phyloP scores from a whole-genome alignment of 2,329 filamentous ascomycete species.

The Aspergillus eucalypticola region DNA sequence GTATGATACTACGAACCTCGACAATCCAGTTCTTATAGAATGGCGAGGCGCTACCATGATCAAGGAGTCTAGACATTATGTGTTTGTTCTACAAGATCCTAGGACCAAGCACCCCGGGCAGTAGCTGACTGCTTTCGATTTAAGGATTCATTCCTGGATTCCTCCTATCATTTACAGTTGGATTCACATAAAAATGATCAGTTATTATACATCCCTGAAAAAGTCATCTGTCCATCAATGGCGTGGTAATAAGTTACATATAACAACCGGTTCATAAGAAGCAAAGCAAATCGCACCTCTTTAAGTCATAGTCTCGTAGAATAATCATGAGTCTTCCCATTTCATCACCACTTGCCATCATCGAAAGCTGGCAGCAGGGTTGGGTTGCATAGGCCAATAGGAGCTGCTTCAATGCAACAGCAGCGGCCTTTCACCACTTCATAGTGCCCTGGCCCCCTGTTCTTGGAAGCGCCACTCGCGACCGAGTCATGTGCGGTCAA shows the following conservation, averaged over 20 bases:
- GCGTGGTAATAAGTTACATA: background rate
- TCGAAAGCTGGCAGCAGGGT: background rate
- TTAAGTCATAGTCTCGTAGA: conserved; percentile 1
- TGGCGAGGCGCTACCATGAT: too few relatives aligned
- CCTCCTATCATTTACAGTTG: background rate
- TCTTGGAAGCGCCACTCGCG: background rate
- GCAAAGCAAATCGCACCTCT: background rate
- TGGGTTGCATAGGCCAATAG: background rate
- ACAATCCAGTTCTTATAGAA: too few relatives aligned
- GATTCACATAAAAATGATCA: background rate
- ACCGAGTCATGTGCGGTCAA: conserved; percentile 14
- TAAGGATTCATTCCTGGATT: background rate
- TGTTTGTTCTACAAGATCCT: background rate
- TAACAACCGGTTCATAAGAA: background rate
- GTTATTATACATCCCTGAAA: background rate
- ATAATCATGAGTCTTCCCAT: background rate
- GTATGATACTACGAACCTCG: background rate
- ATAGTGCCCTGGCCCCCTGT: background rate
- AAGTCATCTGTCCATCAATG: background rate
- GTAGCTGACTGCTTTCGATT: too few relatives aligned
- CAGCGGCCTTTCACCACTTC: background rate
- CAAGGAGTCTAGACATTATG: too few relatives aligned
- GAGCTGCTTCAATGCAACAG: background rate
- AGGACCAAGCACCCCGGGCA: background rate
- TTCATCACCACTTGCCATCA: background rate